Base-by-base conservation (phyloP, 345 rosid species). In the Populus euphratica region DNA sequence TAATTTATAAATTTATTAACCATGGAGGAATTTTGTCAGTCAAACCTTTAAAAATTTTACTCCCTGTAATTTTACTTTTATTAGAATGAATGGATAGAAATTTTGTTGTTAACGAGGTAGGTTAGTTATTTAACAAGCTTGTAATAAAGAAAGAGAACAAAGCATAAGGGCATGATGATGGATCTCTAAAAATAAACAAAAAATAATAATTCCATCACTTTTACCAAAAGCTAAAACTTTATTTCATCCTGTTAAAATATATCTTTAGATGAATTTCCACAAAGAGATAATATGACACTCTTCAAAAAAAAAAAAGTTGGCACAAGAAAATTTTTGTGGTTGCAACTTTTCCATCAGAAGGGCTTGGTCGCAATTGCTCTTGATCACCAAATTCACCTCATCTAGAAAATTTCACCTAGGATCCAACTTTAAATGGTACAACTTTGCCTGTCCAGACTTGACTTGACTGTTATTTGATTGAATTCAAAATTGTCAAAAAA, bases 401-500 rank as follows among this genome's bases (percentile, higher is more conserved):
- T n/a, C 29, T 9, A 11, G 29, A 59, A 59, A 59, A 23, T 59
- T 59, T 59, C 29, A 59, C 27, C 6, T 2, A 3, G 1, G 29
- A n/a, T 59, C 16, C 11, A 56, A 8, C 62, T 56, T 21, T 9
- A 23, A 23, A 56, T 21, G 23, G n/a, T 56, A 8, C 63, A n/a
- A n/a, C 6, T 59, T 59, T 59, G 64, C 64, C 64, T 59, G 20
- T 47, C 29, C 12, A 4, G 64, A 59, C 14, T 59, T 20, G 18
- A 20, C 59, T 52, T 59, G 35, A 17, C 29, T 17, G 12, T 2
- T 31, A 13, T 12, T 25, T 44, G 47, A 66, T 47, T 47, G 31
- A 27, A 66, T 66, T 61, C 78, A 66, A 66, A 66, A 65, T 49
- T 66, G 39, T 52, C 72, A 65, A 75, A 38, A 5, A 2, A 33